Conservation (phyloP, 441 rosid species). For the Populus hybrid region DNA sequence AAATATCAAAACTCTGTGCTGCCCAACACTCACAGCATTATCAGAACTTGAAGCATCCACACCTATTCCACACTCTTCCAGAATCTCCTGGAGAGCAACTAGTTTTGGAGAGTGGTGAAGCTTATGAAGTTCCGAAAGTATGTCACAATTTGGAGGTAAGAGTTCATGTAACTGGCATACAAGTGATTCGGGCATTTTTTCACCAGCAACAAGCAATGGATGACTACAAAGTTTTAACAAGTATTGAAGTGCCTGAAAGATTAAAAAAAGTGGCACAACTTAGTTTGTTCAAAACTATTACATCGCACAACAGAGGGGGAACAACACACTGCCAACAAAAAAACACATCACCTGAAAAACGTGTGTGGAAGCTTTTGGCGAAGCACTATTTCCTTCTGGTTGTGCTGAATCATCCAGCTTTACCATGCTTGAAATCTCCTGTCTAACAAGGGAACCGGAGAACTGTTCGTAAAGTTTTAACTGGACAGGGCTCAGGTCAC, state of each 20-base stretch:
- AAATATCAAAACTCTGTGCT: slow-evolving; percentile 96
- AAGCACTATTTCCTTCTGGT: slow-evolving; percentile 44
- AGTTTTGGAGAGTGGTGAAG: slow-evolving; percentile 93
- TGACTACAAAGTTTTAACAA: slow-evolving; percentile 98
- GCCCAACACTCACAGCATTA: slow-evolving; percentile 67
- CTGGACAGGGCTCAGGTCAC: slow-evolving; percentile 89
- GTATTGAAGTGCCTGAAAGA: slow-evolving; percentile 89
- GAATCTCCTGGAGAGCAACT: slow-evolving; percentile 95
- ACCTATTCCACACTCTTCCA: slow-evolving; percentile 99
- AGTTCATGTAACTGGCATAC: slow-evolving; percentile 59
- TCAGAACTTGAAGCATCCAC: slow-evolving; percentile 82
- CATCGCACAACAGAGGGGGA: background rate
- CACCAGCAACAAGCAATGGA: slow-evolving; percentile 92
- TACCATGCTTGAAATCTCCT: slow-evolving; percentile 86
- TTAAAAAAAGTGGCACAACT: slow-evolving; percentile 13
- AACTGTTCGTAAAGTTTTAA: slow-evolving; percentile 91
- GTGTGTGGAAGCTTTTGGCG: slow-evolving; percentile 88
- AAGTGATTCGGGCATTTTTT: slow-evolving; percentile 63
- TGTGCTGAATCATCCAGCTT: slow-evolving; percentile 63
- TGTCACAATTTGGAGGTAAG: slow-evolving; percentile 66
- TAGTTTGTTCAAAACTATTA: slow-evolving; percentile 19
- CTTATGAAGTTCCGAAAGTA: slow-evolving; percentile 82
- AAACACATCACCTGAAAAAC: slow-evolving; percentile 78
- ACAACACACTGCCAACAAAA: slow-evolving; percentile 4
- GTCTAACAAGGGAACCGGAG: slow-evolving; percentile 87